Evolutionary conservation across 163 green algal genomes (phyloP).

Genomic region (Trebouxiophyceae sp.): DNA sequence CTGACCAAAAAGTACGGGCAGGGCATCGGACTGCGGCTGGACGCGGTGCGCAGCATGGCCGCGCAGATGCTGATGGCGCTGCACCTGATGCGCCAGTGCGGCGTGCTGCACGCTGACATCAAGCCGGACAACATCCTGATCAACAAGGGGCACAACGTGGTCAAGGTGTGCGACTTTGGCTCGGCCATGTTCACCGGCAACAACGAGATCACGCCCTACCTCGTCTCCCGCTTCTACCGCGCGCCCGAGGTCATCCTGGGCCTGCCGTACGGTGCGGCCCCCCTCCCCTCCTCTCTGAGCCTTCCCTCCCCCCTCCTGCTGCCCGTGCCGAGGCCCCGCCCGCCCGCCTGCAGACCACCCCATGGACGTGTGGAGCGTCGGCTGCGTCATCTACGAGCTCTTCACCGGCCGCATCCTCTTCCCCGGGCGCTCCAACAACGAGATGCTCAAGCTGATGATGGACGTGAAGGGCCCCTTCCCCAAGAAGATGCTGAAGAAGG

Average conservation of each 20-base stretch:
- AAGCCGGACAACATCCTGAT: slow-evolving; percentile 96
- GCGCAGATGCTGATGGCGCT: slow-evolving; percentile 90
- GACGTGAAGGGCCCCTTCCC: slow-evolving; percentile 92
- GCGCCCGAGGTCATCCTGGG: slow-evolving; percentile 83
- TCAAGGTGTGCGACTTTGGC: slow-evolving; percentile 83
- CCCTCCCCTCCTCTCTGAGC: background rate
- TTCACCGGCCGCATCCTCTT: slow-evolving; percentile 96
- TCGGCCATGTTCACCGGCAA: slow-evolving; percentile 85
- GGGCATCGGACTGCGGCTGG: slow-evolving; percentile 88
- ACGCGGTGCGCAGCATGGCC: slow-evolving; percentile 81
- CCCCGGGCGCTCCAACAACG: slow-evolving; percentile 92
- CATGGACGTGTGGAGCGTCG: slow-evolving; percentile 96
- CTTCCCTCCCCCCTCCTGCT: background rate
- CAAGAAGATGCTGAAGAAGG: slow-evolving; percentile 90
- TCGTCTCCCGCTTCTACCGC: slow-evolving; percentile 95
- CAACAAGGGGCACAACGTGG: slow-evolving; percentile 32
- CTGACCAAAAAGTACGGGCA: slow-evolving; percentile 95
- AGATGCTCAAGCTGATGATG: slow-evolving; percentile 97
- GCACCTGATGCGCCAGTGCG: slow-evolving; percentile 82
- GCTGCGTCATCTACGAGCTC: slow-evolving; percentile 95
- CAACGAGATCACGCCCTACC: slow-evolving; percentile 96
- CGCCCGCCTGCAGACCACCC: slow-evolving; percentile 53
- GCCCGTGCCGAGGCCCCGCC: background rate
- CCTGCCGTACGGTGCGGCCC: slow-evolving; percentile 63
- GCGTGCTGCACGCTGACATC: slow-evolving; percentile 62